A percentile compares a stretch with the other conserved stretches of the same genome.
Evolutionary conservation across 805 yeast genomes (phyloP).

Genomic region (Lipomyces sp.): DNA sequence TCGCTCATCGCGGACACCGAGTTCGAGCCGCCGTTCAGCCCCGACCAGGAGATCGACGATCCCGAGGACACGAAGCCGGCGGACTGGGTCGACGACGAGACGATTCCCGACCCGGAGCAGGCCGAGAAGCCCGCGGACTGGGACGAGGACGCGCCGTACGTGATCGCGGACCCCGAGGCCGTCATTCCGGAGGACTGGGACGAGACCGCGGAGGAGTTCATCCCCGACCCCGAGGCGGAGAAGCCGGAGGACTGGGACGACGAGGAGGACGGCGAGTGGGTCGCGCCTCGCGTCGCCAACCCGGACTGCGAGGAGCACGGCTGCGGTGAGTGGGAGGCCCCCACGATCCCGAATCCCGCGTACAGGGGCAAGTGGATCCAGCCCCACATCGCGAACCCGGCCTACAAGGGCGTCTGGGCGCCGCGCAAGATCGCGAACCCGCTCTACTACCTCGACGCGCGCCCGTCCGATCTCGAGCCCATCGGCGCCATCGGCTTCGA

Average conservation of each 20-base stretch:
- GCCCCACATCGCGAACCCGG: constrained; percentile 68
- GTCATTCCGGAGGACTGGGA: constrained; percentile 77
- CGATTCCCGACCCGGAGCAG: constrained; percentile 64
- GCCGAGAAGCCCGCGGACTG: constrained; percentile 76
- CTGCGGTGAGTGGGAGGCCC: constrained; percentile 80
- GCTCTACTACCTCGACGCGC: constrained; percentile 54
- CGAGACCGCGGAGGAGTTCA: constrained; percentile 54
- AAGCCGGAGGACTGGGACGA: constrained; percentile 85
- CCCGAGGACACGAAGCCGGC: constrained; percentile 60
- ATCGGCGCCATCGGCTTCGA: constrained; percentile 85
- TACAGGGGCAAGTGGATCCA: constrained; percentile 78
- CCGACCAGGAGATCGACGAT: constrained; percentile 63
- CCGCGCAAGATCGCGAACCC: constrained; percentile 71
- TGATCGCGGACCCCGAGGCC: constrained; percentile 66
- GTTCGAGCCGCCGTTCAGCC: constrained; percentile 64
- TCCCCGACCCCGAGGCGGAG: constrained; percentile 63
- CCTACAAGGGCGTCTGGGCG: constrained; percentile 73
- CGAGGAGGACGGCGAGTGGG: constrained; percentile 85
- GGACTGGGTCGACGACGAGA: constrained; percentile 73
- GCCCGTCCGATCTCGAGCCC: constrained; percentile 59
- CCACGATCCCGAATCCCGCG: constrained; percentile 60
- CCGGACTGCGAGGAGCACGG: constrained; percentile 68
- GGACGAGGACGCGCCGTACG: constrained; percentile 66
- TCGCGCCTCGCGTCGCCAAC: constrained; percentile 64
- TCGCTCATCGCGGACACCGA: constrained; percentile 53